Conservation (phyloP, 441 rosid genomes). For the Gossypium gossypioides region DNA sequence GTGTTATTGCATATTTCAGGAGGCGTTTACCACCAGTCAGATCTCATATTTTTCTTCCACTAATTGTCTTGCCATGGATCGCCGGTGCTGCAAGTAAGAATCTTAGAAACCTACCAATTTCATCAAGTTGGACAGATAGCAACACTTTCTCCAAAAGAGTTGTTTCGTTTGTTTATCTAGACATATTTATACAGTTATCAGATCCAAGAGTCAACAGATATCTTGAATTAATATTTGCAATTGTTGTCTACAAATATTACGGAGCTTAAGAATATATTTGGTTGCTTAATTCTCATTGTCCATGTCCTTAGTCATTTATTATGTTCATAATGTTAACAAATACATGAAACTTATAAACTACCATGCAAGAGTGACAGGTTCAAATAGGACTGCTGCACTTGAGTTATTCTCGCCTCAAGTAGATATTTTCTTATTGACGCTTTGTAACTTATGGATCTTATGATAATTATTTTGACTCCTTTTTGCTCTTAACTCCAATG, state of each 20-base stretch:
- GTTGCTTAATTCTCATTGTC: not conserved
- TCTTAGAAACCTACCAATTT: slow-evolving; percentile 7
- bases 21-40: slow-evolving; percentile 68
- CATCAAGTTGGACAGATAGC: not conserved
- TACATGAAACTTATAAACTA: not conserved
- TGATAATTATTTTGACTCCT: not conserved
- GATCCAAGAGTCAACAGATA: not conserved
- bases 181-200: not conserved
- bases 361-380: not conserved
- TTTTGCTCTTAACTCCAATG: not conserved
- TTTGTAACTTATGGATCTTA: not conserved
- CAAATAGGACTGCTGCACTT: not conserved
- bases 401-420: not conserved
- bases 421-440: not conserved
- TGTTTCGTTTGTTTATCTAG: not conserved
- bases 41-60: slow-evolving; percentile 61
- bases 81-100: slow-evolving; percentile 55
- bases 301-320: not conserved
- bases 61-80: slow-evolving; percentile 68
- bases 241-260: not conserved
- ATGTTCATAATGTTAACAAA: not conserved
- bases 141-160: slow-evolving; percentile 1
- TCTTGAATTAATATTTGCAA: not conserved
- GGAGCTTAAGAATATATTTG: not conserved
- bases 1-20: slow-evolving; percentile 42